Base-by-base conservation (phyloP, 169 alveolate genomes). In the Plasmodium billcollinsi region DNA sequence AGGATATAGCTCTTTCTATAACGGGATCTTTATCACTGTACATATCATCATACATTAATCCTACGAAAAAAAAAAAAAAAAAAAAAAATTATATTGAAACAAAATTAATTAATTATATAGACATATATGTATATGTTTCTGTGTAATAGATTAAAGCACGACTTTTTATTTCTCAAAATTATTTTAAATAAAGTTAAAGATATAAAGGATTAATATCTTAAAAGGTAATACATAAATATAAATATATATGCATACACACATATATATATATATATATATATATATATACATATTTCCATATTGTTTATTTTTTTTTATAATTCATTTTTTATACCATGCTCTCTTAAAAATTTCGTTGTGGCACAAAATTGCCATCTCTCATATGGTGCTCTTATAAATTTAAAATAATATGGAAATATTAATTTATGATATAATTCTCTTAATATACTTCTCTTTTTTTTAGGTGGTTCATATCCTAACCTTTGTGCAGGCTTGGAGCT, bases 311-410 rank as follows among this genome's bases (percentile, higher is more conserved):
- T 5, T n/a, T n/a, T 33, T 33, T 54, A 26, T 14, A 33, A 71
- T 5, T 72, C 52, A 8, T 47, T 63, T 33, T 0, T 33, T 3
- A 33, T 88, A 96, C 97, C 97, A 39, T 96, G 97, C 52, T 94
- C 96, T 62, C 97, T 92, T 54, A 95, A 94, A 80, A 92, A 96
- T 67, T 96, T 92, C 21, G 97, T 94, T 24, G 93, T 94, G 58
- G 94, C 93, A 54, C 97, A 97, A 18, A 85, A 95, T 70, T 93
- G 95, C 97, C 97, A 95, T 45, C 97, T 85, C 56, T 95, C 97
- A 59, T 88, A 89, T 9, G 97, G 97, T 15, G 96, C 97, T 45
- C 95, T 65, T 62, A 96, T 73, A 78, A 86, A 92, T 45, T 94
- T 92, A 88, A 93, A 96, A 88, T 93, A 95, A 88, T 94, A 89